These are phyloP conservation scores for Entelexis sorbosivorans DNA, from an alignment of 1,139 yeast genomes.

Conservation along the genomic window DNA sequence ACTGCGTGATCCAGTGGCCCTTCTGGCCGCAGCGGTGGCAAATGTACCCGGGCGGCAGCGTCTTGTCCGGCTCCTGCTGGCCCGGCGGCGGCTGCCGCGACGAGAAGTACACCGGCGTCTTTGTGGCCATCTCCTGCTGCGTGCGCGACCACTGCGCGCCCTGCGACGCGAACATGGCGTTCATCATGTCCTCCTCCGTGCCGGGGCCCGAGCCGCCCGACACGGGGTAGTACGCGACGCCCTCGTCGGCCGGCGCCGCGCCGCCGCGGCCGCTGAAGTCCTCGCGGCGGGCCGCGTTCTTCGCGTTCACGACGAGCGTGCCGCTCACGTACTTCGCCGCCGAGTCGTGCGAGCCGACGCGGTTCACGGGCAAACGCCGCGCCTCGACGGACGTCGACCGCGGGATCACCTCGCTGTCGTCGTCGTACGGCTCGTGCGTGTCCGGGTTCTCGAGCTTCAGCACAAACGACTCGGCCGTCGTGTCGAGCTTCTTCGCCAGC, in stretches of 20 bases:
- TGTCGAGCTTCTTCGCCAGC: conserved; percentile 65
- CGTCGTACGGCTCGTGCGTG: conserved; percentile 44
- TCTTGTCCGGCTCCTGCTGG: conserved; percentile 38
- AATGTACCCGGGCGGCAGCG: conserved; percentile 91
- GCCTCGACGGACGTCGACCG: conserved; percentile 78
- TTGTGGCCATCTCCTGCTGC: conserved; percentile 74
- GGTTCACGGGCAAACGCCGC: conserved; percentile 62
- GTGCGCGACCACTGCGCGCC: conserved; percentile 91
- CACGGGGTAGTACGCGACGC: conserved; percentile 19
- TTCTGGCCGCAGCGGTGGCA: conserved; percentile 95
- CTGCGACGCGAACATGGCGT: conserved; percentile 85
- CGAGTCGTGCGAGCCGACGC: conserved; percentile 43
- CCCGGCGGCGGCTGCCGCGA: conserved; percentile 11
- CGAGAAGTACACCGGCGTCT: conserved; percentile 27
- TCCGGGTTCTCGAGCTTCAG: conserved; percentile 66
- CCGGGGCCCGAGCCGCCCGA: conserved; percentile 11
- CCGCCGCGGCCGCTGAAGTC: conserved; percentile 22
- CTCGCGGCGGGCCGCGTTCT: conserved; percentile 28
- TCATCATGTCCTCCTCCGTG: conserved; percentile 77
- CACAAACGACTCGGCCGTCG: conserved; percentile 69
- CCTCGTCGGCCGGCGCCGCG: conserved; percentile 11
- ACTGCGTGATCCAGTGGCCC: conserved; percentile 92
- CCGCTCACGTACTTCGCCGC: conserved; percentile 48
- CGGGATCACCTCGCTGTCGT: conserved; percentile 73
- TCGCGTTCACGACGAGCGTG: conserved; percentile 21